Percentiles rank a stretch among this genome's conserved stretches.
phyloP scores from a whole-genome alignment of 1,284 basidiomycete species.

The Phellopilus nigrolimitatus region DNA sequence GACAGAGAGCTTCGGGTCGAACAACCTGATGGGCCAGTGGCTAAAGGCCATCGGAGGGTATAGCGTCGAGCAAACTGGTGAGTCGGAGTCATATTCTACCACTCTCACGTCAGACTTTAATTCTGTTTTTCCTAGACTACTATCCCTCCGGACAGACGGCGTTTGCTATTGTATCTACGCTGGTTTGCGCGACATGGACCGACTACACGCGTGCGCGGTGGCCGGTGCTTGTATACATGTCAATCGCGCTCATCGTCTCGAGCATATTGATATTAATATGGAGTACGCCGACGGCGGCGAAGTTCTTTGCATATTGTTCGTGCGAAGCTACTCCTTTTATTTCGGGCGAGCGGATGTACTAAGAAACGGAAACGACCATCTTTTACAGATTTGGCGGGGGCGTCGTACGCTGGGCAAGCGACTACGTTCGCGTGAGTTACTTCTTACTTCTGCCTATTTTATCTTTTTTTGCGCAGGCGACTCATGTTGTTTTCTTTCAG shows the following conservation, averaged over 20 bases:
- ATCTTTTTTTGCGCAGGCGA: not conserved
- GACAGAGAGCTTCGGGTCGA: constrained; percentile 66
- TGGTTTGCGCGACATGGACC: constrained; percentile 59
- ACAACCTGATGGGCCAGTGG: constrained; percentile 76
- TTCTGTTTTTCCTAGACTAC: constrained; percentile 39
- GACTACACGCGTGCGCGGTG: constrained; percentile 52
- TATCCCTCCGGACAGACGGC: constrained; percentile 65
- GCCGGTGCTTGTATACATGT: constrained; percentile 64
- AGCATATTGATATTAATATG: constrained; percentile 55
- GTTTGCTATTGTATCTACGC: constrained; percentile 57
- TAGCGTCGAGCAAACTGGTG: constrained; percentile 56
- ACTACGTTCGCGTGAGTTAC: constrained; percentile 58
- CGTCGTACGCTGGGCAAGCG: constrained; percentile 63
- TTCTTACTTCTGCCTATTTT: not conserved
- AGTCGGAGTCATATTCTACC: constrained; percentile 18
- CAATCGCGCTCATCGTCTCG: constrained; percentile 46
- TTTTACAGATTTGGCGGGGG: constrained; percentile 49
- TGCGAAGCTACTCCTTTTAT: constrained; percentile 7
- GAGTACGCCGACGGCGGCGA: constrained; percentile 49
- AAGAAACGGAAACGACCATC: not conserved
- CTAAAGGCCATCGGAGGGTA: constrained; percentile 58
- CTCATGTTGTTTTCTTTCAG: constrained; percentile 25
- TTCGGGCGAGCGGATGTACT: not conserved
- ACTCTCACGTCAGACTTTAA: too few species aligned
- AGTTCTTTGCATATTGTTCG: constrained; percentile 67